Evolutionary conservation across 2,329 filamentous ascomycete species (phyloP), one percentile per base, ranked within the genome.

Genomic region (Teratosphaeriaceae sp.): DNA sequence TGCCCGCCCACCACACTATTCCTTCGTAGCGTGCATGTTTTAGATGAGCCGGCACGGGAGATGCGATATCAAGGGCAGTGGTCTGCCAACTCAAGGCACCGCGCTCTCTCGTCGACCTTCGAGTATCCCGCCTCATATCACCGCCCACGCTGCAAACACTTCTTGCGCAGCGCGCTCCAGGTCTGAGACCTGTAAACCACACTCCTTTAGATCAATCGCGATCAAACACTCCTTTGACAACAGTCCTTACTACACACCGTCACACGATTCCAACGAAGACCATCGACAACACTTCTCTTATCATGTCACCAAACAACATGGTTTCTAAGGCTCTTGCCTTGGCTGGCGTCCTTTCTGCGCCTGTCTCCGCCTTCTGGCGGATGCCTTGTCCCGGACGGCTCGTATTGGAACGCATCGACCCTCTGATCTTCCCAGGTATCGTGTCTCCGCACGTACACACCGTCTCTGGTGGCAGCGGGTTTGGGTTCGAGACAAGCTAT

Each of bases 381-480:
- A 86, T 87, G 71, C 78, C 78, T 59, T 81, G 80, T 57, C 71
- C 78, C 52, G 72, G 75, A 31, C 76, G 82, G 55, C 71, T 81
- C 53, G 76, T 75, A 38, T 68, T 72, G 38, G 78, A 78, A 57
- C 77, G 75, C 33, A 63, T 76, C 33, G 85, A 89, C 54, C 84
- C 85, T 43, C 80, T 88, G 50, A 69, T 88, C 48, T 72, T 60
- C 45, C 82, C 82, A 12, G 82, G 82, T 16, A 46, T 53, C 9
- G 58, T 75, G 12, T 73, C 80, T 2, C 58, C 64, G 36, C 85
- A 89, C 62, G 75, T 84, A 20, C 85, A 89, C 67, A 78, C 75
- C 40, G 74, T 88, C 52, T 76, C 83, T 65, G 84, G 82, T 33
- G 84, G 81, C 45, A 84, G 78, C 63, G 80, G 70, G 52, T 88